Percentiles rank a stretch among this genome's conserved stretches.
phyloP scores from a whole-genome alignment of 2,329 filamentous ascomycete species.

The Paracoccidioides lutzii region DNA sequence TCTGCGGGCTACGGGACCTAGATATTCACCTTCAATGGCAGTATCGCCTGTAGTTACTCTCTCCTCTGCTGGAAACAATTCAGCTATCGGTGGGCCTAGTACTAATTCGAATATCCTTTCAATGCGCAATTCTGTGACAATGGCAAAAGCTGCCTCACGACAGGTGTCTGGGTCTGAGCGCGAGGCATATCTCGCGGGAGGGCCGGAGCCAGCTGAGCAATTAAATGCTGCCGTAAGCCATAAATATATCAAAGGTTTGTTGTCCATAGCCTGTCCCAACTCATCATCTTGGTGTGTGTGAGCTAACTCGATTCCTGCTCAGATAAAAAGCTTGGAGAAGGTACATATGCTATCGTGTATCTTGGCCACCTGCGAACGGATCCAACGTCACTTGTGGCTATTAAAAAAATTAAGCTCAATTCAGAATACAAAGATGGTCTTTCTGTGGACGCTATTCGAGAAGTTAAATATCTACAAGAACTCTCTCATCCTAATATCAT shows the following conservation, averaged over 20 bases:
- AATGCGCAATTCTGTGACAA: conserved; percentile 17
- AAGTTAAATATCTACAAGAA: conserved; percentile 91
- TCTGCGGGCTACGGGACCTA: not conserved
- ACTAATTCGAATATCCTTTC: conserved; percentile 24
- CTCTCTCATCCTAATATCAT: conserved; percentile 93
- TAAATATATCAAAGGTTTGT: conserved; percentile 75
- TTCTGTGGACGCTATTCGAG: conserved; percentile 84
- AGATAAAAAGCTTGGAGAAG: conserved; percentile 87
- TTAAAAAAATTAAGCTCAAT: conserved; percentile 43
- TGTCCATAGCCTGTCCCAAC: no score
- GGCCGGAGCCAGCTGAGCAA: conserved; percentile 50
- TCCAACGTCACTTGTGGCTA: conserved; percentile 62
- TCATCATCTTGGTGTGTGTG: no score
- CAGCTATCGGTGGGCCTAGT: conserved; percentile 21
- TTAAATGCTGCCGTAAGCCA: conserved; percentile 69
- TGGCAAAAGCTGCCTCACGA: not conserved
- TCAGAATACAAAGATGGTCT: conserved; percentile 70
- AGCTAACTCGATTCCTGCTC: conserved; percentile 2
- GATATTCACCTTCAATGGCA: conserved; percentile 19
- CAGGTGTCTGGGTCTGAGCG: not conserved
- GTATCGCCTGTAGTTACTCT: conserved; percentile 31
- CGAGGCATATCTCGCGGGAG: conserved; percentile 10
- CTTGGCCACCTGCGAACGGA: conserved; percentile 65
- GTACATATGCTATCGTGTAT: conserved; percentile 94
- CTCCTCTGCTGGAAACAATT: conserved; percentile 22